Conservation (phyloP, 495 filamentous ascomycete genomes). For the Oidiodendron maius region DNA sequence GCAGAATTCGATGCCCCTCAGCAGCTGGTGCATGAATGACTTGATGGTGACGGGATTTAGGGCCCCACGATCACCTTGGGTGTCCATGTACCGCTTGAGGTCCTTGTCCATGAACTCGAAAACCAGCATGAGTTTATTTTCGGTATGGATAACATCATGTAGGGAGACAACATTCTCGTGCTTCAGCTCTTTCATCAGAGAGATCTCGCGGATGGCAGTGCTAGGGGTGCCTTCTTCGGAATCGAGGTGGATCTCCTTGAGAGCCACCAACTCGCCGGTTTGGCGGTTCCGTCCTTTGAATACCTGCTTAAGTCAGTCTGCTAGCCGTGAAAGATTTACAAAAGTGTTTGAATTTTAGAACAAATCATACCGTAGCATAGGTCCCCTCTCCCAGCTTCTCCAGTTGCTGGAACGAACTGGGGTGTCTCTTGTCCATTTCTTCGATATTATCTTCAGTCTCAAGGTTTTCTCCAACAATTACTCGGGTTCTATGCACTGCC, state of each 20-base stretch:
- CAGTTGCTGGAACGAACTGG: slow-evolving; percentile 96
- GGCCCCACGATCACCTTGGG: slow-evolving; percentile 72
- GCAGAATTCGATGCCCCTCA: slow-evolving; percentile 92
- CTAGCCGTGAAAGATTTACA: background rate
- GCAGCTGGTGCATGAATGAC: slow-evolving; percentile 94
- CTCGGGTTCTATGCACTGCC: slow-evolving; percentile 3
- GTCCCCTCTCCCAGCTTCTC: slow-evolving; percentile 98
- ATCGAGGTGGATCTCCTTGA: slow-evolving; percentile 99
- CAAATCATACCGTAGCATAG: slow-evolving; percentile 82
- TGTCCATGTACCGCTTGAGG: slow-evolving; percentile 99
- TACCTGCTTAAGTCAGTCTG: slow-evolving; percentile 50
- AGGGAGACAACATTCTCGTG: slow-evolving; percentile 97
- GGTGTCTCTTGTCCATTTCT: slow-evolving; percentile 58
- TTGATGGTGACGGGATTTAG: slow-evolving; percentile 85
- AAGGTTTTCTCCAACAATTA: too few species aligned
- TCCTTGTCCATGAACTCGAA: slow-evolving; percentile 99
- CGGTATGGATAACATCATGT: slow-evolving; percentile 98
- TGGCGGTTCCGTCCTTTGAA: slow-evolving; percentile 98
- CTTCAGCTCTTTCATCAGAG: slow-evolving; percentile 97
- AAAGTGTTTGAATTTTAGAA: background rate
- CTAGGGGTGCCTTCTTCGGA: slow-evolving; percentile 97
- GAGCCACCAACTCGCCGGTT: slow-evolving; percentile 89
- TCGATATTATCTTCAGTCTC: slow-evolving; percentile 8
- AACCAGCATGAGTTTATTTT: slow-evolving; percentile 99
- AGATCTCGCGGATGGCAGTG: slow-evolving; percentile 98